Conservation (phyloP, 2,329 filamentous ascomycete species). For the Parascedosporium putredinis region DNA sequence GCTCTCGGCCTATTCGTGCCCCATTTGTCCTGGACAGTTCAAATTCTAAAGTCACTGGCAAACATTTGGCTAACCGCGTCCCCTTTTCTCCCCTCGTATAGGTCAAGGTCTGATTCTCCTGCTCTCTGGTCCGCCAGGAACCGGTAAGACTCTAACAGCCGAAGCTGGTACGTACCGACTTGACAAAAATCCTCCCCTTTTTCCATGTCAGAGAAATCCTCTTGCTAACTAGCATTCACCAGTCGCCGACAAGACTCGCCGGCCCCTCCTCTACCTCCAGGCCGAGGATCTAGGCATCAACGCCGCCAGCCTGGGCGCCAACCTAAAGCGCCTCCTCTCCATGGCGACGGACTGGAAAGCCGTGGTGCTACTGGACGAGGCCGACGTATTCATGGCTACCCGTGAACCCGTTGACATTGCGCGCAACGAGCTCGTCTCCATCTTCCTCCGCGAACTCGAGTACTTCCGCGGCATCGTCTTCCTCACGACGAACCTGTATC, state of each 20-base stretch:
- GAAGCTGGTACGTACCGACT: constrained; percentile 44
- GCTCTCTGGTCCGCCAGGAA: constrained; percentile 62
- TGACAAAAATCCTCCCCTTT: too few relatives aligned
- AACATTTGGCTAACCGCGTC: too few relatives aligned
- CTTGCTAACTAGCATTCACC: not conserved
- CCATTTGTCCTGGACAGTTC: too few relatives aligned
- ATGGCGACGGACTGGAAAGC: constrained; percentile 40
- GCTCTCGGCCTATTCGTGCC: too few relatives aligned
- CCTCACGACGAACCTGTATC: constrained; percentile 31
- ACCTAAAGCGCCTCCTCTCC: constrained; percentile 34
- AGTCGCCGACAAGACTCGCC: constrained; percentile 29
- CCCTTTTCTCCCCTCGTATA: too few relatives aligned
- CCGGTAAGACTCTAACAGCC: constrained; percentile 80
- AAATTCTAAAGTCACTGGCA: too few relatives aligned
- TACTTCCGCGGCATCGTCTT: constrained; percentile 35
- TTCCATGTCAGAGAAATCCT: not conserved
- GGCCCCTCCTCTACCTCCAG: constrained; percentile 34
- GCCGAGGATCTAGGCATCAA: constrained; percentile 37
- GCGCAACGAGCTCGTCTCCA: constrained; percentile 37
- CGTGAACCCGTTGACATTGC: constrained; percentile 33
- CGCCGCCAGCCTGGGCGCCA: constrained; percentile 32
- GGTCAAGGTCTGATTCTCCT: constrained; percentile 33
- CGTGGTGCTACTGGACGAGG: constrained; percentile 41
- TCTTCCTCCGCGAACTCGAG: constrained; percentile 35
- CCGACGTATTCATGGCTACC: constrained; percentile 41